Evolutionary conservation across 2,329 filamentous ascomycete species (phyloP).

Genomic region (Trichoderma oligosporum): DNA sequence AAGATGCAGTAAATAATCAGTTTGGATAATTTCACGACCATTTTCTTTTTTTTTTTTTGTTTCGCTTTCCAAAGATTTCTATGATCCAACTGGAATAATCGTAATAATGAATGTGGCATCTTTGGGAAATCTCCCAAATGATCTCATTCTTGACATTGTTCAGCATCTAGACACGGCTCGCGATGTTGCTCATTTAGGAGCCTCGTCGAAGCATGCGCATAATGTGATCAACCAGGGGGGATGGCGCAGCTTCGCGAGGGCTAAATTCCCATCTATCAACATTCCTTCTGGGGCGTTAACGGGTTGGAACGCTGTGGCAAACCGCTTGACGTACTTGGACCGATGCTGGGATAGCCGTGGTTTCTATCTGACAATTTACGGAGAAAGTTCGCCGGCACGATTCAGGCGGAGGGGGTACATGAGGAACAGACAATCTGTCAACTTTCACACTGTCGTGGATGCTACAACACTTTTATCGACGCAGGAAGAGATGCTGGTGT

Average conservation of each 20-base stretch:
- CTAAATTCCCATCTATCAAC: constrained; percentile 41
- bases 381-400: constrained; percentile 23
- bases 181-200: constrained; percentile 43
- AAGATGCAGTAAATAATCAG: background rate
- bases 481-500: constrained; percentile 46
- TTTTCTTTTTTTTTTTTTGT: background rate
- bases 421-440: constrained; percentile 33
- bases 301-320: constrained; percentile 40
- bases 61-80: background rate
- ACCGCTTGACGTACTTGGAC: constrained; percentile 47
- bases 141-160: constrained; percentile 49
- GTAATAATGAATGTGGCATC: constrained; percentile 27
- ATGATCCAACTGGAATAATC: background rate
- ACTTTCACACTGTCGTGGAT: constrained; percentile 48
- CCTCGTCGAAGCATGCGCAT: constrained; percentile 39
- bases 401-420: constrained; percentile 20
- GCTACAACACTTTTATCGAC: constrained; percentile 37
- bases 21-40: background rate
- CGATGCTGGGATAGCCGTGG: constrained; percentile 51
- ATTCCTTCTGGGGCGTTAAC: constrained; percentile 29
- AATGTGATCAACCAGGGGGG: constrained; percentile 40
- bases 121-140: constrained; percentile 46
- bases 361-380: constrained; percentile 35
- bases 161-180: constrained; percentile 46
- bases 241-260: constrained; percentile 49